Evolutionary conservation across 2,329 filamentous ascomycete genomes (phyloP), one percentile per base, ranked within the genome.

Genomic region (Pseudocercospora vitis): DNA sequence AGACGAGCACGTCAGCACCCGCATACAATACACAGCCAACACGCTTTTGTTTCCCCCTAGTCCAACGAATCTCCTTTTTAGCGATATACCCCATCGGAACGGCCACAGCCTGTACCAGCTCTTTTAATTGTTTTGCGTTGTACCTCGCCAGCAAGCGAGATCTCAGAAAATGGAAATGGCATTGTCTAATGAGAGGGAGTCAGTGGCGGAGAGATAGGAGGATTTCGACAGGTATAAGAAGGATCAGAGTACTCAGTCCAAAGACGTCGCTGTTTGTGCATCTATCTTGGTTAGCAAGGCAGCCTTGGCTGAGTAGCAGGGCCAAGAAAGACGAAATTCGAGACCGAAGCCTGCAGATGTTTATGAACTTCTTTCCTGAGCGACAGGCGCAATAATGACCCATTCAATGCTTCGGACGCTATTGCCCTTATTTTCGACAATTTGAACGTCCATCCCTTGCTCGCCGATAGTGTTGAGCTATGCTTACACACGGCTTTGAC

Each of bases 81-180:
- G 42, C 42, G 42, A 45, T 45, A 45, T 45, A 45, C 42, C 26
- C 42, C 42, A 35, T 19, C 24, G 42, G 42, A 31, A 29, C 42
- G 42, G 42, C 42, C 24, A 28, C 24, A 45, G 42, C 24, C 42
- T 45, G 7, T 21, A 42, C 37, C 24, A 26, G 42, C 42, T 26
- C 24, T 28, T 45, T 45, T 21, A 24, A 21, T 42, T 42, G 19
- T 26, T 42, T 26, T 42, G 21, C 19, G 37, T 42, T 21, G 21
- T 23, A 42, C 19, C 21, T 42, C 37, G 37, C 18, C 21, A 29
- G 18, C 19, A n/a, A 21, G 37, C 37, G 21, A 42, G 37, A n/a
- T 12, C 21, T 24, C 37, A 26, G 37, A 42, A 23, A 7, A 11
- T 42, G 9, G 18, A 12, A 24, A 23, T 18, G 21, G 37, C 24